Base-by-base conservation (phyloP, 2,329 filamentous ascomycete genomes). In the Myotisia sp. region DNA sequence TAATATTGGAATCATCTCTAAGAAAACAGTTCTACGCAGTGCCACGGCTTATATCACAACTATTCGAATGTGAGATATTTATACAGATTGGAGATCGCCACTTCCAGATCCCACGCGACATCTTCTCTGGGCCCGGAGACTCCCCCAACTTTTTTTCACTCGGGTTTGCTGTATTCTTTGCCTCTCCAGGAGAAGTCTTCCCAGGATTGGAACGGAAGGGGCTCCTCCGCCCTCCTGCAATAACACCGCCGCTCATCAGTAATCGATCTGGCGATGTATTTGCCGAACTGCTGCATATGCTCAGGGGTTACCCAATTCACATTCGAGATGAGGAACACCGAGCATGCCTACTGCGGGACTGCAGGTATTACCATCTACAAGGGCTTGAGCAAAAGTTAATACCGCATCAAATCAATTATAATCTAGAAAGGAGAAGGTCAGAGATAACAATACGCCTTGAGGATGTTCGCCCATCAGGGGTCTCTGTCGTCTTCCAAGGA, bases 111-210 rank as follows among this genome's bases (percentile, higher is more conserved):
- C 81, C 86, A 2, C 79, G 85, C 42, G 82, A 92, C 47, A 67
- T 92, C 41, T 92, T 95, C 56, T 78, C 72, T 19, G 71, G 73
- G 22, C 83, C 85, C 1, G 87, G 86, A 17, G 86, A 95, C 59
- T 77, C 75, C n/a, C 86, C 86, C 8, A 95, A 95, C 56, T 95
- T 85, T 67, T 95, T 95, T 64, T 79, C 84, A 0, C 70, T 94
- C 3, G 86, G 86, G 39, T 93, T 92, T 50, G 79, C 76, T 23
- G 72, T 83, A 47, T 92, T 92, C 67, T 92, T 93, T 62, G 77
- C 76, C 10, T 75, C 74, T 2, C 81, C 81, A 0, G 67, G 72
- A 9, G 79, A 92, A 47, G 70, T 85, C 4, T 94, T 93, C 46
- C 87, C 87, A 0, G 87, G 86, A 1, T 70, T 94, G 1, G 75